A percentile compares a stretch with the other conserved stretches of the same genome.
These are phyloP conservation scores for Santalum album DNA, from an alignment of 164 flowering plant species.

Conservation along the genomic window DNA sequence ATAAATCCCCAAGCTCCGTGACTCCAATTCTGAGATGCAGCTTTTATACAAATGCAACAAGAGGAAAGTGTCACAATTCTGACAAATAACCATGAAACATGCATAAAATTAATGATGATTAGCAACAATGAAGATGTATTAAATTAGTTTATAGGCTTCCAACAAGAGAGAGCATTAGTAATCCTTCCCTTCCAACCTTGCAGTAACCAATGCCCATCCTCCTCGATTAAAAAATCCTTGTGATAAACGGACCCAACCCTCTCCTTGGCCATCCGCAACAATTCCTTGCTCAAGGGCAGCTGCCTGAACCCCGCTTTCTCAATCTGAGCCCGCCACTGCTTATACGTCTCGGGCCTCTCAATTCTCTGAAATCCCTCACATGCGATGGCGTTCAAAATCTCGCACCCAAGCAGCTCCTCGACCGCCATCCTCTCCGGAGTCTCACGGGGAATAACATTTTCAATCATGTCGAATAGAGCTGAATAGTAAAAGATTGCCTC, in stretches of 20 bases:
- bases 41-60: too few relatives aligned
- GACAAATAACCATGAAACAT: too few relatives aligned
- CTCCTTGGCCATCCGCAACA: background rate
- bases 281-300: background rate
- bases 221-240: background rate
- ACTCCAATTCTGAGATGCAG: too few relatives aligned
- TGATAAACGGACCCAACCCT: background rate
- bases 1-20: too few relatives aligned
- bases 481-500: background rate
- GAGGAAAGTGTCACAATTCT: too few relatives aligned
- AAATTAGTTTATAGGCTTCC: too few relatives aligned
- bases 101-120: too few relatives aligned
- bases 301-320: background rate
- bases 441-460: background rate
- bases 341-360: background rate
- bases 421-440: background rate
- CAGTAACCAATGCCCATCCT: background rate
- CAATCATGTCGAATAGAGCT: background rate
- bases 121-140: too few relatives aligned
- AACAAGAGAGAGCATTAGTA: background rate
- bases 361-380: background rate
- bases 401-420: background rate
- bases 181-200: background rate
- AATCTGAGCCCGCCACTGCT: background rate
- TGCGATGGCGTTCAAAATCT: background rate